A percentile compares a stretch with the other conserved stretches of the same genome.
These are phyloP conservation scores for Skeletonema marinoi DNA, from an alignment of 108 stramenopile species.

Conservation along the genomic window DNA sequence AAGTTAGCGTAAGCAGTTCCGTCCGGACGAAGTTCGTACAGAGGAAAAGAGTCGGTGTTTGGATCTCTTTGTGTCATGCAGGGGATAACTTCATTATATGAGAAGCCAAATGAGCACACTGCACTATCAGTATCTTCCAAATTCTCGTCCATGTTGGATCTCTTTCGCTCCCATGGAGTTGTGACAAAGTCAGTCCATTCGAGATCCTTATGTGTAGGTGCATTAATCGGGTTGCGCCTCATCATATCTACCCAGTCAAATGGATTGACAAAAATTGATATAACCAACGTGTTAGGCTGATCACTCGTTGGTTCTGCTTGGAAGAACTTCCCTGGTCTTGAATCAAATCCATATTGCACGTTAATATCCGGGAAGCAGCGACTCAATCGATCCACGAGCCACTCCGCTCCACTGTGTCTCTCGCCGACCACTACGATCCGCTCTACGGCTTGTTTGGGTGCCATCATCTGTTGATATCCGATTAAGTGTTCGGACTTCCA, in stretches of 20 bases:
- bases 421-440: constrained; percentile 61
- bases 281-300: constrained; percentile 22
- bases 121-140: constrained; percentile 27
- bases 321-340: constrained; percentile 54
- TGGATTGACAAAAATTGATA: constrained; percentile 48
- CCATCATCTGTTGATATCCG: constrained; percentile 38
- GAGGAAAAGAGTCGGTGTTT: constrained; percentile 37
- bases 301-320: constrained; percentile 37
- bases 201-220: constrained; percentile 48
- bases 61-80: constrained; percentile 39
- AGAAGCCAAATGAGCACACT: constrained; percentile 46
- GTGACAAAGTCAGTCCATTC: constrained; percentile 56
- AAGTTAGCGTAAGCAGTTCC: constrained; percentile 30
- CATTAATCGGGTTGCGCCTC: constrained; percentile 57
- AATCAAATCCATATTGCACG: constrained; percentile 29
- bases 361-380: constrained; percentile 51
- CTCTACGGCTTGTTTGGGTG: constrained; percentile 29
- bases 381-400: constrained; percentile 43
- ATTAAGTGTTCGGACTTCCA: constrained; percentile 59
- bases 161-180: constrained; percentile 51
- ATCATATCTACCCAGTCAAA: constrained; percentile 66
- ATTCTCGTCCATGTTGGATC: constrained; percentile 46
- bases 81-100: constrained; percentile 48
- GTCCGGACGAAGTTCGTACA: constrained; percentile 41
- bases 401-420: constrained; percentile 54